Percentiles rank a stretch among this genome's conserved stretches.
Evolutionary conservation across 345 rosid species (phyloP).

Genomic region (Xanthoceras sorbifolium): DNA sequence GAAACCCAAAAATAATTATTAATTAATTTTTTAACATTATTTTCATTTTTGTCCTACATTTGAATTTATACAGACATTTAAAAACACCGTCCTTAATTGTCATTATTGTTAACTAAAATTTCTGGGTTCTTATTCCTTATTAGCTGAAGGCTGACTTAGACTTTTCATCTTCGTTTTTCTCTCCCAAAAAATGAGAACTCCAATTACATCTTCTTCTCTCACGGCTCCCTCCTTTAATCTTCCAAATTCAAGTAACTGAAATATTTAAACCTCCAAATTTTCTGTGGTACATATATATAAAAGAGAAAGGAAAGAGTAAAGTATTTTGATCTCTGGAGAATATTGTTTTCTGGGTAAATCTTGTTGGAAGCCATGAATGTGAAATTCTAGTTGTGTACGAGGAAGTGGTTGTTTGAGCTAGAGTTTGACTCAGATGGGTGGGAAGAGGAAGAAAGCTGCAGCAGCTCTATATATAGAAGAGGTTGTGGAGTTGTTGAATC

Average conservation of each 20-base stretch:
- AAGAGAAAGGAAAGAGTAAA: too few relatives aligned
- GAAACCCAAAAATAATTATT: too few relatives aligned
- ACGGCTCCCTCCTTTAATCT: neutral
- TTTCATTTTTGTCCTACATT: neutral
- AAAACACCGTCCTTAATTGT: too few relatives aligned
- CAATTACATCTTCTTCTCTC: neutral
- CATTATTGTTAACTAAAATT: constrained; percentile 4
- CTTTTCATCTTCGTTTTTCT: neutral
- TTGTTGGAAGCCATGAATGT: constrained; percentile 4
- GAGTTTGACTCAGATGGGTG: constrained; percentile 33
- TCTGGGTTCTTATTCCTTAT: too few relatives aligned
- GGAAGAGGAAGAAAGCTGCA: constrained; percentile 40
- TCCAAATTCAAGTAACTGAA: neutral
- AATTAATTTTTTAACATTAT: too few relatives aligned
- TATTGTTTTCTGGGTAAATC: neutral
- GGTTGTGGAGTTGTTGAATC: constrained; percentile 50
- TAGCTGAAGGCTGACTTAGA: neutral
- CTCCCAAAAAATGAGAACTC: neutral
- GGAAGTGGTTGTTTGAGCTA: neutral
- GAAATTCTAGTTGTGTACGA: neutral
- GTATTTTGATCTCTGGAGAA: neutral
- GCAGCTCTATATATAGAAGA: constrained; percentile 42
- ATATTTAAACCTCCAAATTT: neutral
- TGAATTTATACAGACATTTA: neutral
- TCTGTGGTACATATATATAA: too few relatives aligned